phyloP scores from a whole-genome alignment of 2,329 filamentous ascomycete genomes.

The Zymoseptoria pseudotritici region DNA sequence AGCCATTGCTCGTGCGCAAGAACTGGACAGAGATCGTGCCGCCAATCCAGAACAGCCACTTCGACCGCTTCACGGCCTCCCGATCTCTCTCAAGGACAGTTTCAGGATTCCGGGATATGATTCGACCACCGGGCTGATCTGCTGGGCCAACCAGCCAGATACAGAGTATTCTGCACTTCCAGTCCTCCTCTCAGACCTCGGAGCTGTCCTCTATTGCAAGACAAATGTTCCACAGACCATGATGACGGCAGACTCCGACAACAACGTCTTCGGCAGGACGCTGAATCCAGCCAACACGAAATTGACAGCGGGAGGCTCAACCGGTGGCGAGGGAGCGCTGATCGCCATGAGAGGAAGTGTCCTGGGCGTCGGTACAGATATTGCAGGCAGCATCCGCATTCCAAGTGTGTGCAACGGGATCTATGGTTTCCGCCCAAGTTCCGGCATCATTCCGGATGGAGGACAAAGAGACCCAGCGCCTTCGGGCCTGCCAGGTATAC shows the following conservation, averaged over 20 bases:
- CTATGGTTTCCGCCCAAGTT: constrained; percentile 21
- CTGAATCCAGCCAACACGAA: constrained; percentile 56
- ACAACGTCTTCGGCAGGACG: constrained; percentile 38
- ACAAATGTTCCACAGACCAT: constrained; percentile 49
- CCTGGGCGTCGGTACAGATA: constrained; percentile 57
- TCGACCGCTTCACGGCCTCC: constrained; percentile 42
- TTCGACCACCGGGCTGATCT: constrained; percentile 5
- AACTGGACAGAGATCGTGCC: constrained; percentile 18
- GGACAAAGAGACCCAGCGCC: constrained; percentile 30
- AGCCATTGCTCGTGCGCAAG: constrained; percentile 19
- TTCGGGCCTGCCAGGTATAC: constrained; percentile 29
- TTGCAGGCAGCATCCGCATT: constrained; percentile 61
- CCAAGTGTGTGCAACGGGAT: constrained; percentile 65
- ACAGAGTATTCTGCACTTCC: constrained; percentile 35
- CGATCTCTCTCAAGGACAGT: constrained; percentile 48
- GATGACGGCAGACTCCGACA: constrained; percentile 23
- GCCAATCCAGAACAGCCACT: constrained; percentile 9
- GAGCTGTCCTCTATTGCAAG: constrained; percentile 47
- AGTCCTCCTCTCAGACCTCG: constrained; percentile 36
- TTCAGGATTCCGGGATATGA: constrained; percentile 8
- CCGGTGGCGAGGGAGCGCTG: constrained; percentile 57
- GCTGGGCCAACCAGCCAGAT: constrained; percentile 20
- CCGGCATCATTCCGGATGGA: constrained; percentile 21
- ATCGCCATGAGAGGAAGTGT: constrained; percentile 52
- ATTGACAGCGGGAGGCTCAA: constrained; percentile 56